Evolutionary conservation across 2,329 filamentous ascomycete genomes (phyloP), one percentile per base, ranked within the genome.

Genomic region (Colletotrichum tropicicola): DNA sequence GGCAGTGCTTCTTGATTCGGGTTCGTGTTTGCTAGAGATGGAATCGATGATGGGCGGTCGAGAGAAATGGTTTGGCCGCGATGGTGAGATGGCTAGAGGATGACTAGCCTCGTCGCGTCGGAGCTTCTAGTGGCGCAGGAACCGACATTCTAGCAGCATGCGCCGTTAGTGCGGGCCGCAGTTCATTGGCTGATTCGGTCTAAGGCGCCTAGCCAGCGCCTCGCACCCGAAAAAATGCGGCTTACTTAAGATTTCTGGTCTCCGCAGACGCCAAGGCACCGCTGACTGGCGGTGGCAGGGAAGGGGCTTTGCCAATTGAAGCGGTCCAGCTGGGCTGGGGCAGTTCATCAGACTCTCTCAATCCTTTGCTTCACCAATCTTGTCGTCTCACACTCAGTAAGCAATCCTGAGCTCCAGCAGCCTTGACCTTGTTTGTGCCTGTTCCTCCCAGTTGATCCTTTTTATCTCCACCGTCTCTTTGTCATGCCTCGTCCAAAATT

Each of bases 401-500:
- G 44, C 61, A 55, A 43, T 44, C 12, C 23, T 15, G n/a, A 63
- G 32, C 4, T 6, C 21, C 7, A 30, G 12, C 15, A 27, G 28
- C n/a, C 27, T 13, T 35, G 41, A 10, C 23, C 30, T 25, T 15
- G 21, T 47, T 49, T 45, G 6, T 45, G 13, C 13, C n/a, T 25
- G 15, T 25, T 35, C 28, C 44, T 28, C 13, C 27, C 32, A 61
- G 35, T 37, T 19, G 17, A 28, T n/a, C 25, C 13, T 49, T 21
- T 23, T 25, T 25, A 60, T 48, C 32, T 27, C 56, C 48, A 48
- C 19, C 13, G 17, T 17, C 21, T 49, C 61, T 65, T 65, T 55
- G 49, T 61, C 61, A 61, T 56, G 43, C 43, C 32, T n/a, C 57
- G 7, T 23, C 57, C 49, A 51, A 41, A 65, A 47, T 62, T 35